These are phyloP conservation scores for Microbotryum saponariae DNA, from an alignment of 1,284 basidiomycete genomes.

Conservation along the genomic window DNA sequence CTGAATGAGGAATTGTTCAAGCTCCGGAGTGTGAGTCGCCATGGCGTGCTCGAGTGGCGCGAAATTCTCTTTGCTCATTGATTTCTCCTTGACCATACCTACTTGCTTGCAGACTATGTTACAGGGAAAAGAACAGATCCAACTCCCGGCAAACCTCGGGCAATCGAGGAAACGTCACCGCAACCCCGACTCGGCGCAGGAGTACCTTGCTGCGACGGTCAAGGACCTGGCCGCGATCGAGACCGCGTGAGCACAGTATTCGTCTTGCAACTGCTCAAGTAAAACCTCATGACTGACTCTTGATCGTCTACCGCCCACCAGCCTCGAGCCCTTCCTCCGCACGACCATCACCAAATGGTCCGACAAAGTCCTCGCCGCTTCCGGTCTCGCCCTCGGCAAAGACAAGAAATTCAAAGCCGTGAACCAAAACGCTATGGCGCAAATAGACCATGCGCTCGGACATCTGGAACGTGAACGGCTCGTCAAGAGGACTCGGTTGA, in stretches of 20 bases:
- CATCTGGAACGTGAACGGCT: constrained; percentile 42
- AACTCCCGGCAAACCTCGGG: constrained; percentile 47
- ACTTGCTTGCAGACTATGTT: constrained; percentile 39
- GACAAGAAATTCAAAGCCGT: constrained; percentile 51
- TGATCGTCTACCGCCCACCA: background rate
- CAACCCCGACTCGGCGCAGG: constrained; percentile 38
- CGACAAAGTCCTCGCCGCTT: constrained; percentile 81
- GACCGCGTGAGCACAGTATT: constrained; percentile 45
- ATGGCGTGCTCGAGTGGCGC: too few species aligned
- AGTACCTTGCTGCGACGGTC: constrained; percentile 48
- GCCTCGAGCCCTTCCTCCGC: constrained; percentile 48
- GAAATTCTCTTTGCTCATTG: constrained; percentile 9
- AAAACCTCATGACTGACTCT: background rate
- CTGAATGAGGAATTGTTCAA: constrained; percentile 34
- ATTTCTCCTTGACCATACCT: background rate
- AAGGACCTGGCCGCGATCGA: constrained; percentile 51
- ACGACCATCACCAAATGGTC: constrained; percentile 84
- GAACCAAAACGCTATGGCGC: constrained; percentile 60
- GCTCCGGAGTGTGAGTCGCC: constrained; percentile 2
- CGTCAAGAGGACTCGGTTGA: constrained; percentile 29
- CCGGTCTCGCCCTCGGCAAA: constrained; percentile 45
- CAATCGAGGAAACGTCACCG: constrained; percentile 52
- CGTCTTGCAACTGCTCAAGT: background rate
- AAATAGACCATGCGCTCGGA: constrained; percentile 61
- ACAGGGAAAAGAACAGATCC: constrained; percentile 47